Base-by-base conservation (phyloP, 805 yeast genomes). In the Soucietia sequanensis region DNA sequence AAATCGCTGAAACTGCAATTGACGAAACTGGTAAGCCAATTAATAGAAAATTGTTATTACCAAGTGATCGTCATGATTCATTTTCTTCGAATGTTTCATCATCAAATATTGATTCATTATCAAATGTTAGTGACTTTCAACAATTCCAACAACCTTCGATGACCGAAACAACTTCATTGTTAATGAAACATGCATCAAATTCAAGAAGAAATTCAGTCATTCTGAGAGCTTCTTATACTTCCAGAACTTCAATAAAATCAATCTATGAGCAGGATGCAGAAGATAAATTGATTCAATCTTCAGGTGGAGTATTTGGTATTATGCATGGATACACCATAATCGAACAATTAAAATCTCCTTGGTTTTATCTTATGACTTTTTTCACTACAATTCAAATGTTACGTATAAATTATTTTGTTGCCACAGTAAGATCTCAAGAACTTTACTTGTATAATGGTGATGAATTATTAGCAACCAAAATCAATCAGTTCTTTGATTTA, bases 341-440 rank as follows among this genome's bases (percentile, higher is more conserved):
- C 5, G 66, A 61, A 23, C 86, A 80, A 50, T 61, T 79, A 41
- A 60, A 54, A 29, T 70, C 85, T 4, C 74, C 84, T 3, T 88
- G 96, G 93, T 91, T 89, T 56, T 52, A 71, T 31, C 60, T 89
- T 37, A 84, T 88, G 84, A 76, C 86, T 17, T 52, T 77, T 2
- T 86, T 89, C 58, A 84, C 96, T 5, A 76, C 90, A 3, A 74
- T 90, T 38, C 95, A 88, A 58, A 90, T 90, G 96, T 71, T 91
- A 28, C 72, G 97, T 56, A 82, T 90, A 47, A 90, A 90, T 65
- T 91, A 86, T 59, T 91, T 88, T 60, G 93, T 90, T 35, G 97
- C 96, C 6, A 87, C 97, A 2, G 68, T 90, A 23, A 76, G 80
- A 50, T 67, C 95, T 0, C 97, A 90, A 63, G 95, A 88, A 67